phyloP scores from a whole-genome alignment of 768 basidiomycete species.

The Hortiboletus flavorubellus region DNA sequence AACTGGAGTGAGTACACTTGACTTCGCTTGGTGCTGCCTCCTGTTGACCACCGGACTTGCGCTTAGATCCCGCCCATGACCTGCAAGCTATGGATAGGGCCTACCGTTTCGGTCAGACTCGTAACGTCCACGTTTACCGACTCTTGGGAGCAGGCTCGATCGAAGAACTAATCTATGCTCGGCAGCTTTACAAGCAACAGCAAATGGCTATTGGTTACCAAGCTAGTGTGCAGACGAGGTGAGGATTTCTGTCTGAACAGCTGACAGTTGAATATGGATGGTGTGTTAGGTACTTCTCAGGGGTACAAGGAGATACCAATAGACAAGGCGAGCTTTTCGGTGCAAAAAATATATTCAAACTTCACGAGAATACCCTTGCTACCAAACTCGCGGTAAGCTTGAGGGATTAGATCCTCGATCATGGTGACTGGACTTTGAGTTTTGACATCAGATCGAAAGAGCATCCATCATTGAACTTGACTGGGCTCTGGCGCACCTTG shows the following conservation, averaged over 20 bases:
- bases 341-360: conserved; percentile 77
- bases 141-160: conserved; percentile 84
- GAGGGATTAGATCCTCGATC: not conserved
- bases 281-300: conserved; percentile 64
- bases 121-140: conserved; percentile 81
- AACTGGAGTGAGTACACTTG: conserved; percentile 81
- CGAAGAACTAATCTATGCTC: conserved; percentile 84
- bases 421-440: not conserved
- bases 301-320: conserved; percentile 72
- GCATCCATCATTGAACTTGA: conserved; percentile 72
- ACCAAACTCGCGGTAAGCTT: conserved; percentile 68
- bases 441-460: conserved; percentile 62
- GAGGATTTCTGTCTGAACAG: conserved; percentile 1
- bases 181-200: conserved; percentile 92
- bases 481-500: conserved; percentile 74
- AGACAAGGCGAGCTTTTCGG: conserved; percentile 85
- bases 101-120: conserved; percentile 82
- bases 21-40: not conserved
- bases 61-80: conserved; percentile 88
- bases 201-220: conserved; percentile 91
- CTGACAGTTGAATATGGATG: not conserved
- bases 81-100: conserved; percentile 89
- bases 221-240: conserved; percentile 81
- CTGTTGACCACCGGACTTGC: not conserved
- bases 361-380: conserved; percentile 65